These are phyloP conservation scores for Globisporangium paroecandrum DNA, from an alignment of 352 stramenopile species.

Conservation along the genomic window DNA sequence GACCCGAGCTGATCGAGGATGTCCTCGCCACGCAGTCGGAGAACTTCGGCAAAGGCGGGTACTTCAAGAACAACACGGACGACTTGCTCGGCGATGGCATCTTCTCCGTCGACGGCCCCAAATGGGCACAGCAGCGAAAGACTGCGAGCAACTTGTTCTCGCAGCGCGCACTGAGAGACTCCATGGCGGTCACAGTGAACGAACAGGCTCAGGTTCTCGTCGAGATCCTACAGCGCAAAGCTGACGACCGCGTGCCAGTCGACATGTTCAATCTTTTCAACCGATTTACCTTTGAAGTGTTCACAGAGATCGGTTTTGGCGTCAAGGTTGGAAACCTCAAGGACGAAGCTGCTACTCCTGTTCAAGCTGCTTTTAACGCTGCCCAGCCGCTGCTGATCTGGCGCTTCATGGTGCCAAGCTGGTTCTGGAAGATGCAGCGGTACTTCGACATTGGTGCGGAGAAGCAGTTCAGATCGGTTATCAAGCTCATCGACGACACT, in stretches of 20 bases:
- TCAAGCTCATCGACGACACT: conserved; percentile 34
- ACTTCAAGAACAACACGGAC: no score
- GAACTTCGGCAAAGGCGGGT: neutral
- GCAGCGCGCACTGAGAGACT: conserved; percentile 19
- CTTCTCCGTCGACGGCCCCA: conserved; percentile 25
- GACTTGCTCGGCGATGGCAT: conserved; percentile 1
- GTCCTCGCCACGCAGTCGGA: neutral
- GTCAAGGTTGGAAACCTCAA: conserved; percentile 20
- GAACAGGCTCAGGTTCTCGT: conserved; percentile 25
- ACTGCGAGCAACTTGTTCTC: conserved; percentile 30
- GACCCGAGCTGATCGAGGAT: neutral
- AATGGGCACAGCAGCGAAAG: conserved; percentile 31
- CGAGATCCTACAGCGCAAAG: conserved; percentile 20
- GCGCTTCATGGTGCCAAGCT: conserved; percentile 34
- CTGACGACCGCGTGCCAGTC: conserved; percentile 7
- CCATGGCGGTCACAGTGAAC: conserved; percentile 9
- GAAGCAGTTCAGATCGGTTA: conserved; percentile 21
- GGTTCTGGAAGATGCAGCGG: conserved; percentile 37
- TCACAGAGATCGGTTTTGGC: conserved; percentile 44
- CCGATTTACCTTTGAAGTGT: conserved; percentile 47
- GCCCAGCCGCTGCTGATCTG: conserved; percentile 27
- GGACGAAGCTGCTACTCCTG: conserved; percentile 14
- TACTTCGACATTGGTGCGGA: conserved; percentile 22
- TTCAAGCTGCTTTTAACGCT: conserved; percentile 36
- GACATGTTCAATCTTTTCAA: conserved; percentile 39